These are phyloP conservation scores for Epichloe amarillans DNA, from an alignment of 2,329 filamentous ascomycete species.

Conservation along the genomic window DNA sequence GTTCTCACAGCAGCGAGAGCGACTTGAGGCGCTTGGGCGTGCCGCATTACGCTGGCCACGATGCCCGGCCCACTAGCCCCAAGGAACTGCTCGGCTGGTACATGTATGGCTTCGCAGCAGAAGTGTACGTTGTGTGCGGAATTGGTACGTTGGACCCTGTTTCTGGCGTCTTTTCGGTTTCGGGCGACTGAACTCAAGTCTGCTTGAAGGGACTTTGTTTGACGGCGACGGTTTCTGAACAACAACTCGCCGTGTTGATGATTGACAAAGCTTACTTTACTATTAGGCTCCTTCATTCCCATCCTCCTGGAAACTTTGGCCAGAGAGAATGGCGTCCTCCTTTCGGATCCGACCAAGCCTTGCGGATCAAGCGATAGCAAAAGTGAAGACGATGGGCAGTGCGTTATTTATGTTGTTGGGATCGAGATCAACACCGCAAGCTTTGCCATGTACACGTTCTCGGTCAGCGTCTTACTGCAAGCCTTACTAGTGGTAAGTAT, in stretches of 20 bases:
- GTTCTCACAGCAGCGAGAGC: slow-evolving; percentile 22
- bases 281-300: slow-evolving; percentile 77
- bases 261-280: neutral
- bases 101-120: slow-evolving; percentile 87
- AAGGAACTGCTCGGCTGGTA: slow-evolving; percentile 94
- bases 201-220: neutral
- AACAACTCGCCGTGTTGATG: slow-evolving; percentile 4
- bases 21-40: slow-evolving; percentile 20
- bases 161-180: no score
- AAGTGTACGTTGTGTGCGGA: slow-evolving; percentile 84
- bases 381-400: slow-evolving; percentile 47
- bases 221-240: neutral
- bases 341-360: slow-evolving; percentile 61
- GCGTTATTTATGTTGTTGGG: slow-evolving; percentile 70
- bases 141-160: slow-evolving; percentile 40
- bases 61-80: slow-evolving; percentile 72
- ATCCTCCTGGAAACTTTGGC: slow-evolving; percentile 91
- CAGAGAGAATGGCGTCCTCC: slow-evolving; percentile 77
- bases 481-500: slow-evolving; percentile 89
- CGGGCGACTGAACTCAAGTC: neutral
- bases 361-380: slow-evolving; percentile 55
- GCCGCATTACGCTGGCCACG: slow-evolving; percentile 64
- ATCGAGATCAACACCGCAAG: slow-evolving; percentile 87
- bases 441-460: slow-evolving; percentile 98
- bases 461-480: slow-evolving; percentile 78